Evolutionary conservation across 257 asterid species (phyloP), one percentile per base, ranked within the genome.

Genomic region (Datura wrightii): DNA sequence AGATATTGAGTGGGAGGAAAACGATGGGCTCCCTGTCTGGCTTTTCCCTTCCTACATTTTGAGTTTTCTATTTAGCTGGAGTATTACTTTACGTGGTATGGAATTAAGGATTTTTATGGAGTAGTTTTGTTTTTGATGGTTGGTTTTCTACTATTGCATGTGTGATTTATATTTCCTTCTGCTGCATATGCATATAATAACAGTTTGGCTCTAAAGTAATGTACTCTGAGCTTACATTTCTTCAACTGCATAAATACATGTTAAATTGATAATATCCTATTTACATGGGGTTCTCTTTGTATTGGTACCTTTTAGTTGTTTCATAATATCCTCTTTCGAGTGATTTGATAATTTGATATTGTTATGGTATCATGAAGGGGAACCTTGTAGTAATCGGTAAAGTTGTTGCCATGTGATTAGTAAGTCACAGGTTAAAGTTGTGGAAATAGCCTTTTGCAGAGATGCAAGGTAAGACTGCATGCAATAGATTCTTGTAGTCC

Each of bases 1-100:
- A 76, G 60, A 13, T 15, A 50, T 2, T 31, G 11, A 24, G 81
- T 24, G 81, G 81, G 62, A 11, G 60, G 81, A 24, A 48, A 74
- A 3, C 3, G 1, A 48, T 4, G 2, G 81, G 14, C 44, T 6
- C 8, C 24, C 46, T 84, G 53, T 60, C 60, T 24, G 36, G 37
- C 50, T 50, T 79, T 58, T 54, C 85, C 36, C 19, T 66, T 11
- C 84, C 54, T 52, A 81, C 82, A 82, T 66, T 80, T 69, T 84
- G 80, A 69, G 80, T 56, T 55, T 48, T 24, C 13, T 3, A 24
- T 76, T 76, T 76, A 76, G 81, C 24, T 24, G 13, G 60, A 74
- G n/a, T 11, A 50, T 34, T 36, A 71, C 85, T 60, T 42, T 24
- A 48, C 18, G 53, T 24, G 86, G 76, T 83, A 82, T 42, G 44